These are phyloP conservation scores for Sedum album DNA, from an alignment of 164 flowering plant genomes.

Conservation along the genomic window DNA sequence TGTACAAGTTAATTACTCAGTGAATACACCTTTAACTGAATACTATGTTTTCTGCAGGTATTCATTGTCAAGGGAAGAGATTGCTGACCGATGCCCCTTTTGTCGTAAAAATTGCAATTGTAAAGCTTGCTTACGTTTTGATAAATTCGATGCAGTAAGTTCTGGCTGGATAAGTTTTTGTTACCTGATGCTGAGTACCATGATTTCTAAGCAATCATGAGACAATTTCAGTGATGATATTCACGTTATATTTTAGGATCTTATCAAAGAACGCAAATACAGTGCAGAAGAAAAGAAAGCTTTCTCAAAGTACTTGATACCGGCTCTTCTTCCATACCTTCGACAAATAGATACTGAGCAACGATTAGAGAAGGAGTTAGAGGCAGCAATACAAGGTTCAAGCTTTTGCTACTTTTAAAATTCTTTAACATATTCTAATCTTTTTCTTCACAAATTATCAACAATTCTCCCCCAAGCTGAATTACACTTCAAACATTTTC, in stretches of 20 bases:
- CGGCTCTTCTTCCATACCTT: conserved; percentile 34
- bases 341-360: conserved; percentile 30
- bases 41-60: not conserved
- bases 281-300: conserved; percentile 16
- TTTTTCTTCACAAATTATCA: too few relatives aligned
- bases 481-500: too few relatives aligned
- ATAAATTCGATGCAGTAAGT: not conserved
- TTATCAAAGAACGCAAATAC: not conserved
- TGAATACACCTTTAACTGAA: too few relatives aligned
- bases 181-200: not conserved
- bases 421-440: too few relatives aligned
- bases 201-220: not conserved
- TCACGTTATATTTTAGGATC: not conserved
- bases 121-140: conserved; percentile 11
- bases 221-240: not conserved
- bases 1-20: too few relatives aligned
- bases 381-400: conserved; percentile 43
- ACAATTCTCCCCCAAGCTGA: too few relatives aligned
- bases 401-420: not conserved
- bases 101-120: conserved; percentile 11
- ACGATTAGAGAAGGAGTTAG: conserved; percentile 30
- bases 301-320: conserved; percentile 24
- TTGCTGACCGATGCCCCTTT: conserved; percentile 1
- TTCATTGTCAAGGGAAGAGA: not conserved
- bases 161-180: not conserved